Evolutionary conservation across 192 early-diverging fungal species (phyloP).

Genomic region (Linnemannia zychae): DNA sequence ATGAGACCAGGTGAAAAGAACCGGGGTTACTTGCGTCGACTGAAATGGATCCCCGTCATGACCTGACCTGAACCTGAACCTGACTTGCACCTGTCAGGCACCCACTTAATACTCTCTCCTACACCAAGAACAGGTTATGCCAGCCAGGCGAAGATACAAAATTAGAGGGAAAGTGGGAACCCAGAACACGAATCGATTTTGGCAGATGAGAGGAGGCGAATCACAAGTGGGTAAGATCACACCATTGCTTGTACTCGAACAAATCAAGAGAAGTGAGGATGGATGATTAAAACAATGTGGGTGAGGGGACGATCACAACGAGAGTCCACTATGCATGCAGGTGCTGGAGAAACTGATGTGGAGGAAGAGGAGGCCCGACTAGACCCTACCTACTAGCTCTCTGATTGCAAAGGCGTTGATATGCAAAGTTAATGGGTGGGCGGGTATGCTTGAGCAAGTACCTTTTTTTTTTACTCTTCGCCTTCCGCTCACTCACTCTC

Average conservation of each 20-base stretch:
- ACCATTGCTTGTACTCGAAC: not conserved
- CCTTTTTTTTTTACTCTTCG: too few species aligned
- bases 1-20: not conserved
- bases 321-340: not conserved
- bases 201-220: not conserved
- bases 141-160: not conserved
- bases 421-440: too few species aligned
- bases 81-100: not conserved
- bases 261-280: not conserved
- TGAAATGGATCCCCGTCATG: not conserved
- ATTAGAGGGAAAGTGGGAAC: not conserved
- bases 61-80: not conserved
- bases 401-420: too few species aligned
- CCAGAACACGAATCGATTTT: not conserved
- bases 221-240: not conserved
- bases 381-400: too few species aligned
- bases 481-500: too few species aligned
- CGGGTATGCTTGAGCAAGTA: too few species aligned
- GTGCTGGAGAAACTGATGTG: not conserved
- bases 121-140: not conserved
- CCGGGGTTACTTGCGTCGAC: not conserved
- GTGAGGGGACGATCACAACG: too few species aligned
- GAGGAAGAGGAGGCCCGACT: too few species aligned
- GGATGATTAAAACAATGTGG: not conserved
- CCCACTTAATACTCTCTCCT: not conserved